Percentiles rank a stretch among this genome's conserved stretches.
These are phyloP conservation scores for Wickerhamiella musiphila DNA, from an alignment of 805 yeast species.

Conservation along the genomic window DNA sequence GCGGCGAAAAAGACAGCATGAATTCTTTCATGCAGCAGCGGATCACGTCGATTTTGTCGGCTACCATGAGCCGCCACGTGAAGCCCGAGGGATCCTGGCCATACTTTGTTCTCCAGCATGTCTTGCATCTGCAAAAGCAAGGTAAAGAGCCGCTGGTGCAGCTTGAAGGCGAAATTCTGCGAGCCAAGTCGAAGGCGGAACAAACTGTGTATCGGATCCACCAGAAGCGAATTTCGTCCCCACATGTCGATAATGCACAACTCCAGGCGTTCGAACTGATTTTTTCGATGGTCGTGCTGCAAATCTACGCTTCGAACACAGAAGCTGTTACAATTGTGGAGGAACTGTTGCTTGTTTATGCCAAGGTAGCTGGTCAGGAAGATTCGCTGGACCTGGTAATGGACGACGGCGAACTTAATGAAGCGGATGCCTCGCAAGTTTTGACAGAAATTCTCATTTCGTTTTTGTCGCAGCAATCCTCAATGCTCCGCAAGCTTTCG, in stretches of 20 bases:
- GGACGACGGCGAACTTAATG: conserved; percentile 21
- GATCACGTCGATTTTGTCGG: conserved; percentile 49
- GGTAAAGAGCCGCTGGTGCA: conserved; percentile 19
- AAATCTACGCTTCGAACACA: conserved; percentile 50
- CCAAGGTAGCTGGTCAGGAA: conserved; percentile 24
- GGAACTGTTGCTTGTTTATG: conserved; percentile 51
- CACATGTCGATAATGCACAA: conserved; percentile 25
- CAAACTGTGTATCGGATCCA: conserved; percentile 30
- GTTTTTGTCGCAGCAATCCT: conserved; percentile 38
- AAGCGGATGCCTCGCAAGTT: conserved; percentile 29
- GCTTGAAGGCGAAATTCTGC: conserved; percentile 43
- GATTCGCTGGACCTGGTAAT: conserved; percentile 20
- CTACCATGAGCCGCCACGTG: conserved; percentile 29
- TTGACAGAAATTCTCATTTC: conserved; percentile 43
- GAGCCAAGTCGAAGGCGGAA: conserved; percentile 32
- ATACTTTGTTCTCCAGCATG: conserved; percentile 16
- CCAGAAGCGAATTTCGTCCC: conserved; percentile 22
- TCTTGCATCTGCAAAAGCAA: conserved; percentile 9
- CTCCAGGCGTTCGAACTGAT: conserved; percentile 56
- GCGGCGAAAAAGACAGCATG: conserved; percentile 7
- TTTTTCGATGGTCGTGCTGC: conserved; percentile 59
- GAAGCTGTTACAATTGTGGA: conserved; percentile 62
- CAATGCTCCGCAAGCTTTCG: conserved; percentile 40
- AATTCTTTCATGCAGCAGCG: conserved; percentile 24
- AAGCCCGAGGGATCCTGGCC: conserved; percentile 40